Evolutionary conservation across 2,329 filamentous ascomycete genomes (phyloP).

Genomic region (Ceratocystis smalleyi): DNA sequence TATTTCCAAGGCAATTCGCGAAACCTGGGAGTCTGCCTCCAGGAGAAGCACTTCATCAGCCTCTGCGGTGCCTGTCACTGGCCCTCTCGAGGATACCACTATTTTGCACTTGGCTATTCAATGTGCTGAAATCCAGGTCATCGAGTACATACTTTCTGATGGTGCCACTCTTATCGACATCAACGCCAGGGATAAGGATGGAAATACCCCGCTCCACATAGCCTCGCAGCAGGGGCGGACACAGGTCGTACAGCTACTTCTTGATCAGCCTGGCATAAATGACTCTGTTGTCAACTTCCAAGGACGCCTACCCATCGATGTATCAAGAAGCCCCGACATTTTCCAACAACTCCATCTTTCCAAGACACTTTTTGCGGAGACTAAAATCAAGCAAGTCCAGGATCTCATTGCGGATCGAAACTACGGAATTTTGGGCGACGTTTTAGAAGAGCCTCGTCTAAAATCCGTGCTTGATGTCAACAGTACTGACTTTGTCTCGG

Average conservation of each 20-base stretch:
- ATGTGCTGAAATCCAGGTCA: conserved; percentile 79
- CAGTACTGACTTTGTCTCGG: conserved; percentile 72
- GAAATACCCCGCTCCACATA: conserved; percentile 83
- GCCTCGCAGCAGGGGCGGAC: conserved; percentile 70
- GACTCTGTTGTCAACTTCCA: conserved; percentile 74
- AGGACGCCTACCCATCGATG: conserved; percentile 71
- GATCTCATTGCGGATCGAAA: conserved; percentile 55
- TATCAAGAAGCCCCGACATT: conserved; percentile 83
- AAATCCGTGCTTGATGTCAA: conserved; percentile 86
- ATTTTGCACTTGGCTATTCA: conserved; percentile 89
- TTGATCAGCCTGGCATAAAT: conserved; percentile 72
- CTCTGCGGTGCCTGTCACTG: conserved; percentile 27
- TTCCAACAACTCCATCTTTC: conserved; percentile 89
- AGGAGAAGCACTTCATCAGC: conserved; percentile 43
- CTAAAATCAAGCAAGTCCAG: conserved; percentile 72
- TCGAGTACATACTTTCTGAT: conserved; percentile 84
- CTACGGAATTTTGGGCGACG: conserved; percentile 61
- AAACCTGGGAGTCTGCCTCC: conserved; percentile 38
- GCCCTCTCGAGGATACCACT: conserved; percentile 60
- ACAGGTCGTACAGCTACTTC: conserved; percentile 64
- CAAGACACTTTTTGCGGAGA: conserved; percentile 76
- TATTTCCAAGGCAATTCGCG: conserved; percentile 72
- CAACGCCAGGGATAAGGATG: conserved; percentile 59
- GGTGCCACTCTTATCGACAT: conserved; percentile 55
- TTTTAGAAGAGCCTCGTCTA: conserved; percentile 71